Conservation (phyloP, 2,329 filamentous ascomycete species). For the Colletotrichum euphorbiae region DNA sequence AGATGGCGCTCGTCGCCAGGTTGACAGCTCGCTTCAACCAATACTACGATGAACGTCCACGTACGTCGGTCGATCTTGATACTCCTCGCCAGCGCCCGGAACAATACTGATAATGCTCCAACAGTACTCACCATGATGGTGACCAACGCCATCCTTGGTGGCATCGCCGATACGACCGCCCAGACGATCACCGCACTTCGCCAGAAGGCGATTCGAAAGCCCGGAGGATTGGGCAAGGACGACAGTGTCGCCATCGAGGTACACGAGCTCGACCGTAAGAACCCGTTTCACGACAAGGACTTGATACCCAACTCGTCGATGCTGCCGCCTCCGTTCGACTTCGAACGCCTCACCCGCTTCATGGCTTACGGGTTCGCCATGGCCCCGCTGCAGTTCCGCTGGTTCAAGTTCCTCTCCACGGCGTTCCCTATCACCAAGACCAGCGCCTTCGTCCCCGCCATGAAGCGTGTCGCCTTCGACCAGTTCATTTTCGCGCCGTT, state of each 20-base stretch:
- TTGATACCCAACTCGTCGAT: slow-evolving; percentile 72
- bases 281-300: slow-evolving; percentile 73
- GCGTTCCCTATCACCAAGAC: slow-evolving; percentile 88
- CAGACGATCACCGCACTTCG: slow-evolving; percentile 91
- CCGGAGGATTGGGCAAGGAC: slow-evolving; percentile 68
- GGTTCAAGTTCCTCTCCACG: slow-evolving; percentile 88
- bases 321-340: slow-evolving; percentile 89
- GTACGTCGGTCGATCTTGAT: slow-evolving; percentile 58
- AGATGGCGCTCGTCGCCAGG: slow-evolving; percentile 87
- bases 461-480: slow-evolving; percentile 93
- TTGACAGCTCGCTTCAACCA: slow-evolving; percentile 89
- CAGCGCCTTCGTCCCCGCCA: slow-evolving; percentile 77
- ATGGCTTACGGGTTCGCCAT: slow-evolving; percentile 98
- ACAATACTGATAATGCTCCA: slow-evolving; percentile 24
- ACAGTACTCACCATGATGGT: slow-evolving; percentile 98
- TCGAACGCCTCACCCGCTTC: slow-evolving; percentile 92
- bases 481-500: slow-evolving; percentile 94
- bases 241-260: slow-evolving; percentile 88
- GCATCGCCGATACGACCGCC: slow-evolving; percentile 95
- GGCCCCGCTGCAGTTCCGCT: slow-evolving; percentile 94
- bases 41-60: slow-evolving; percentile 91
- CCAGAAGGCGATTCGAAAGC: slow-evolving; percentile 72
- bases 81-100: not conserved
- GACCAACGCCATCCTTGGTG: slow-evolving; percentile 94
- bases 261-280: slow-evolving; percentile 85